These are phyloP conservation scores for Myxozyma geophila DNA, from an alignment of 805 yeast species.

Conservation along the genomic window DNA sequence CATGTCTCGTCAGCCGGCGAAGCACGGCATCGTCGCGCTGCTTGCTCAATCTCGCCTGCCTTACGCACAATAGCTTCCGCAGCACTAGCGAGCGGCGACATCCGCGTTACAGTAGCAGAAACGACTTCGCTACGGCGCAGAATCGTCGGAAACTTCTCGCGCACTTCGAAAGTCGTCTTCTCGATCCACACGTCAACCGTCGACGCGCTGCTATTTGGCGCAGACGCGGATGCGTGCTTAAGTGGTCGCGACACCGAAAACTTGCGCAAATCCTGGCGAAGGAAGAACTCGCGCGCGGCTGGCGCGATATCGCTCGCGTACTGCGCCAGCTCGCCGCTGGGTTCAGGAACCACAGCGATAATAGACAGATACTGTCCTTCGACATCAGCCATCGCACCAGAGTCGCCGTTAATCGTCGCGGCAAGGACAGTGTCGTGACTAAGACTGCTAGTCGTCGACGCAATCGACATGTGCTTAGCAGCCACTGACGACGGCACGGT, in stretches of 20 bases:
- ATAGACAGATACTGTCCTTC: conserved; percentile 76
- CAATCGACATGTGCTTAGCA: conserved; percentile 16
- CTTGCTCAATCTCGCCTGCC: conserved; percentile 70
- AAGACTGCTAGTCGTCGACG: conserved; percentile 9
- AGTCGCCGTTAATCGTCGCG: not conserved
- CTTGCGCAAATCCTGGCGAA: conserved; percentile 70
- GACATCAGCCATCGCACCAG: not conserved
- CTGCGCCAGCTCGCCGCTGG: conserved; percentile 62
- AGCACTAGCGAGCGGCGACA: conserved; percentile 88
- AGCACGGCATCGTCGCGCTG: conserved; percentile 53
- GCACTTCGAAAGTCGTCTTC: conserved; percentile 77
- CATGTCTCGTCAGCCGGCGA: conserved; percentile 38
- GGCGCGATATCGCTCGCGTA: conserved; percentile 53
- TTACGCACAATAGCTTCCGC: conserved; percentile 66
- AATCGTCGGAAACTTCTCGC: conserved; percentile 79
- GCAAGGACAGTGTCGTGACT: conserved; percentile 6
- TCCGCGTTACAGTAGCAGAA: conserved; percentile 52
- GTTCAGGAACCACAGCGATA: conserved; percentile 69
- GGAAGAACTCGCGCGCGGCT: conserved; percentile 73
- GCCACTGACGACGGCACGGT: conserved; percentile 1
- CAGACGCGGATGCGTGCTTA: conserved; percentile 50
- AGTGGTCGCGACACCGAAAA: conserved; percentile 72
- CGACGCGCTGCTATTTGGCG: not conserved
- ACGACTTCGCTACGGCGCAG: conserved; percentile 82
- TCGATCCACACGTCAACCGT: conserved; percentile 81